phyloP scores from a whole-genome alignment of 305 asterid species.

The Fraxinus sp. region DNA sequence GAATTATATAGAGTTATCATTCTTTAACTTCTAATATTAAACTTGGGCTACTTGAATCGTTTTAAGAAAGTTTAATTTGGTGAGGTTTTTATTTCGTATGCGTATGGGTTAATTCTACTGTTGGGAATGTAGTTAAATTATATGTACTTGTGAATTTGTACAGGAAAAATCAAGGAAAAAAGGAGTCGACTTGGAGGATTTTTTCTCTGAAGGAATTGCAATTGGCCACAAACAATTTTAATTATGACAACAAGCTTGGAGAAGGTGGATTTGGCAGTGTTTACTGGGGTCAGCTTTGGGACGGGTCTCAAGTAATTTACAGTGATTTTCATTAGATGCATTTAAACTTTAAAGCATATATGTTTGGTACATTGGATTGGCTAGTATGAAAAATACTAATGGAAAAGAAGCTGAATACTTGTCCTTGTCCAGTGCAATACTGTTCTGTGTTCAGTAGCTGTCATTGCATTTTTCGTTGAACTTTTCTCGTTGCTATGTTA shows the following conservation, averaged over 20 bases:
- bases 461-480: not conserved
- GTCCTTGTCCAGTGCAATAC: not conserved
- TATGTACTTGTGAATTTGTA: conserved; percentile 25
- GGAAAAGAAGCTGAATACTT: not conserved
- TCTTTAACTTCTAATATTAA: not conserved
- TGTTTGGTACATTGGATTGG: not conserved
- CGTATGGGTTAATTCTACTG: conserved; percentile 13
- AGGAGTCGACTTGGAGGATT: conserved; percentile 76
- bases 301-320: conserved; percentile 85
- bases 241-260: conserved; percentile 96
- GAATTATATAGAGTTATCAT: not conserved
- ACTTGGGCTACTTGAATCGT: not conserved
- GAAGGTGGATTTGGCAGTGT: conserved; percentile 98
- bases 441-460: not conserved
- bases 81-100: not conserved
- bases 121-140: conserved; percentile 11
- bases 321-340: not conserved
- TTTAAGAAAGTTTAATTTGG: not conserved
- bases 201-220: conserved; percentile 91
- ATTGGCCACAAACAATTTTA: conserved; percentile 84
- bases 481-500: not conserved
- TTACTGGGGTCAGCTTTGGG: conserved; percentile 99
- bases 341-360: not conserved
- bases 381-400: not conserved
- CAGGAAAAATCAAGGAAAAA: conserved; percentile 66